Evolutionary conservation across 2,329 filamentous ascomycete genomes (phyloP).

Genomic region (Fusarium palustre): DNA sequence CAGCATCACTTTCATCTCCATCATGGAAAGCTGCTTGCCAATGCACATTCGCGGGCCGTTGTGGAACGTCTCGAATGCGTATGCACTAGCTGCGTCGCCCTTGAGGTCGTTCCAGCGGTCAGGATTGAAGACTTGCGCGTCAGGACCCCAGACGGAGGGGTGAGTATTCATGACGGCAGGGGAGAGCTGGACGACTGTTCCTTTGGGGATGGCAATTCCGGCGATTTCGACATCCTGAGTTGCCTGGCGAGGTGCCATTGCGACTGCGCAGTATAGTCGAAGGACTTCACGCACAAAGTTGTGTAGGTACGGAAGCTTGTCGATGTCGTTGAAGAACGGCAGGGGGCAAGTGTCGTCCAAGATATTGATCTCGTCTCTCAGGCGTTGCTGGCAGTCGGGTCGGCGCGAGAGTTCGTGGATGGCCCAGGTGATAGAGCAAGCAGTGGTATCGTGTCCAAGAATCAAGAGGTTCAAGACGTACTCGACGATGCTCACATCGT

Average conservation of each 20-base stretch:
- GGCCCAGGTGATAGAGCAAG: conserved; percentile 57
- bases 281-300: conserved; percentile 59
- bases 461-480: conserved; percentile 58
- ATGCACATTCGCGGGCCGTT: conserved; percentile 55
- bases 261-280: conserved; percentile 56
- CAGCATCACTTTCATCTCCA: conserved; percentile 55
- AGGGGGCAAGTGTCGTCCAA: conserved; percentile 23
- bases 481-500: conserved; percentile 48
- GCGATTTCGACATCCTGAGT: conserved; percentile 51
- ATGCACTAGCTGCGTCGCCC: conserved; percentile 44
- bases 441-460: conserved; percentile 60
- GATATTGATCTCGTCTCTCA: conserved; percentile 54
- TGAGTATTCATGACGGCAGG: conserved; percentile 53
- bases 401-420: conserved; percentile 54
- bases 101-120: conserved; percentile 52
- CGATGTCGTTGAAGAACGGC: conserved; percentile 42
- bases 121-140: conserved; percentile 52
- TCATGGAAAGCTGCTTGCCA: conserved; percentile 51
- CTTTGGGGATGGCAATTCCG: conserved; percentile 54
- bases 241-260: conserved; percentile 52
- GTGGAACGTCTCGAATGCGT: conserved; percentile 53
- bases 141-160: conserved; percentile 54
- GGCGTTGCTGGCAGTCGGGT: conserved; percentile 53
- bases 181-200: conserved; percentile 53
- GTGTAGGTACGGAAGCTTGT: conserved; percentile 53